Percentiles rank a stretch among this genome's conserved stretches.
phyloP scores from a whole-genome alignment of 352 stramenopile genomes.

The Globisporangium cederbergense region DNA sequence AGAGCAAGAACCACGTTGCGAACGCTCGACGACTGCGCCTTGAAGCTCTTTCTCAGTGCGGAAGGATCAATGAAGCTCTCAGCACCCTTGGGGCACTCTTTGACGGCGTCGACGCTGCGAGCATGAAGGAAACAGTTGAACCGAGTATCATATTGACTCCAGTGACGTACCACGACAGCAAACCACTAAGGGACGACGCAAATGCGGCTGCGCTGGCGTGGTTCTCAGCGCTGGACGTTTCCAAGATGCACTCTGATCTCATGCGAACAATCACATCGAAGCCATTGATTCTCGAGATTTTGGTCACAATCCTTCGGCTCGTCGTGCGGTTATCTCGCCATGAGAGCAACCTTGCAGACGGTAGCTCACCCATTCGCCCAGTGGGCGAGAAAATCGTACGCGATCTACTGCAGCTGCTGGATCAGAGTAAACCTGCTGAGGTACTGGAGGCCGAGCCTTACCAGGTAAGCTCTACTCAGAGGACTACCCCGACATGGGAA shows the following conservation, averaged over 20 bases:
- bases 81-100: slow-evolving; percentile 31
- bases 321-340: slow-evolving; percentile 24
- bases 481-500: neutral
- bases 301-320: slow-evolving; percentile 31
- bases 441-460: neutral
- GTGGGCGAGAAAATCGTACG: slow-evolving; percentile 32
- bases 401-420: slow-evolving; percentile 21
- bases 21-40: slow-evolving; percentile 52
- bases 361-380: slow-evolving; percentile 17
- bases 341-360: slow-evolving; percentile 28
- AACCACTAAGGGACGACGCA: slow-evolving; percentile 31
- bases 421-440: neutral
- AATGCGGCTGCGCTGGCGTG: slow-evolving; percentile 35
- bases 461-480: neutral
- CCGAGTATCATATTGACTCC: slow-evolving; percentile 13
- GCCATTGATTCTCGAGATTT: slow-evolving; percentile 27
- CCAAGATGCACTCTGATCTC: slow-evolving; percentile 17
- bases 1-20: slow-evolving; percentile 42
- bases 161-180: slow-evolving; percentile 33
- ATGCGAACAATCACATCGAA: neutral
- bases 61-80: slow-evolving; percentile 52
- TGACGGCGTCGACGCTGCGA: slow-evolving; percentile 12
- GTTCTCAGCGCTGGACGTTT: slow-evolving; percentile 26
- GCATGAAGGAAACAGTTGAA: neutral
- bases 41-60: slow-evolving; percentile 46